Base-by-base conservation (phyloP, 768 basidiomycete genomes). In the Boletus rubropictus region DNA sequence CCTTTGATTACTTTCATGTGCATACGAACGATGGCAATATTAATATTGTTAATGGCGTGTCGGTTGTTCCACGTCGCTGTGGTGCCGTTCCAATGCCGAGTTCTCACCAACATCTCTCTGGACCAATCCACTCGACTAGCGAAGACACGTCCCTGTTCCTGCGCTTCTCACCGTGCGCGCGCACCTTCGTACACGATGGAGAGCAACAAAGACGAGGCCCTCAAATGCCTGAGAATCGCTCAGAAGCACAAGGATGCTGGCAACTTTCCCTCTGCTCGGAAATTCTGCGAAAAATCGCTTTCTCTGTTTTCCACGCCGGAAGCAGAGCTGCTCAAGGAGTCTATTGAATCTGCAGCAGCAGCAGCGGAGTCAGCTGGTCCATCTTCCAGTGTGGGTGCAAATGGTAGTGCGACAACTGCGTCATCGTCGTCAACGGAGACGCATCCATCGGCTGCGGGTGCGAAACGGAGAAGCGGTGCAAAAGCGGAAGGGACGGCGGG, bases 141-240 rank as follows among this genome's bases (percentile, higher is more conserved):
- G 21, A 14, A 21, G 27, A 37, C 58, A 40, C 33, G 50, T 25
- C 21, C n/a, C 3, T 33, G 44, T 32, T 45, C 39, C 48, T 44
- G 47, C 41, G 35, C 44, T 48, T 24, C 34, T 52, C 43, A 43
- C 49, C 37, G 55, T 45, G 41, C 22, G 43, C 29, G 33, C 28
- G 10, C 39, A 29, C 17, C 43, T 18, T 44, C 40, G 48, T 48
- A 40, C 53, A 47, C 29, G 42, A 87, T 89, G 86, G 86, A 88
- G 66, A 83, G 84, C 67, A 95, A 95, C 74, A 89, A 81, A 56
- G 91, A 95, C 62, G 91, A 95, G 68, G 91, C 91, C 29, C 65
- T 85, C 48, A 82, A 86, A 57, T 90, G 89, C 62, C 76, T 95
- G 42, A 63, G 69, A 39, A 89, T 96, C 53, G 86, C 93, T 3